A percentile compares a stretch with the other conserved stretches of the same genome.
Conservation (phyloP, 495 filamentous ascomycete genomes). For the Aspergillus indologenus region DNA sequence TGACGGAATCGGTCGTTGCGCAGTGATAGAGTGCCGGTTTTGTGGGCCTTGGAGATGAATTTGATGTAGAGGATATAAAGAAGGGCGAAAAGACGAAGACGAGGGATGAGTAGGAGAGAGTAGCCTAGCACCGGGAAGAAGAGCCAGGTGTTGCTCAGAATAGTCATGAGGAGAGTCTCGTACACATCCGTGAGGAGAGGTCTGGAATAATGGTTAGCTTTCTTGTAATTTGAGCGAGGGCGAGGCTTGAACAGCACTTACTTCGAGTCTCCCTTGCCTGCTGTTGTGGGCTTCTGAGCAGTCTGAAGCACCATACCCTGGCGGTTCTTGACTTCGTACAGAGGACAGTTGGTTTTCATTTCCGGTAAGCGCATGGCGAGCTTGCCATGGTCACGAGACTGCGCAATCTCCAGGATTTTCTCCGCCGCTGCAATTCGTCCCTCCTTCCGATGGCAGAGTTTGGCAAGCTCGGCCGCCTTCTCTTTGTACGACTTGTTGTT, state of each 20-base stretch:
- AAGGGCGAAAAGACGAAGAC: conserved; percentile 34
- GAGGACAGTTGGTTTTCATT: conserved; percentile 7
- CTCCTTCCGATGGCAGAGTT: conserved; percentile 21
- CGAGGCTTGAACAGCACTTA: background rate
- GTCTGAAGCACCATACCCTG: conserved; percentile 17
- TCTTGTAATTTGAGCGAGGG: background rate
- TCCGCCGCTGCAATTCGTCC: conserved; percentile 22
- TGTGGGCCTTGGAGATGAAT: conserved; percentile 63
- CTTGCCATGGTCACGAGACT: background rate
- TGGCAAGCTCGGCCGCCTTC: conserved; percentile 17
- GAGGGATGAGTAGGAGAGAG: conserved; percentile 19
- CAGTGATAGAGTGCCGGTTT: conserved; percentile 59
- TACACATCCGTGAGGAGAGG: conserved; percentile 7
- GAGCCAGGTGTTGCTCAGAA: conserved; percentile 23
- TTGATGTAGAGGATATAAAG: conserved; percentile 73
- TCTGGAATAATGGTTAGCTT: conserved; percentile 2
- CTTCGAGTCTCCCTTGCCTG: conserved; percentile 12
- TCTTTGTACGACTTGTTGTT: conserved; percentile 21
- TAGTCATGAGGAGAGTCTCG: conserved; percentile 15
- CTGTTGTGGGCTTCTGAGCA: background rate
- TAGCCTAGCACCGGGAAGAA: conserved; percentile 21
- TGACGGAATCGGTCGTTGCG: conserved; percentile 66
- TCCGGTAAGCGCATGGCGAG: background rate
- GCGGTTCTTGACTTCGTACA: conserved; percentile 15
- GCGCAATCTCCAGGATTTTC: conserved; percentile 23